phyloP scores from a whole-genome alignment of 192 early-diverging fungal species.

The Entomortierella lignicola region DNA sequence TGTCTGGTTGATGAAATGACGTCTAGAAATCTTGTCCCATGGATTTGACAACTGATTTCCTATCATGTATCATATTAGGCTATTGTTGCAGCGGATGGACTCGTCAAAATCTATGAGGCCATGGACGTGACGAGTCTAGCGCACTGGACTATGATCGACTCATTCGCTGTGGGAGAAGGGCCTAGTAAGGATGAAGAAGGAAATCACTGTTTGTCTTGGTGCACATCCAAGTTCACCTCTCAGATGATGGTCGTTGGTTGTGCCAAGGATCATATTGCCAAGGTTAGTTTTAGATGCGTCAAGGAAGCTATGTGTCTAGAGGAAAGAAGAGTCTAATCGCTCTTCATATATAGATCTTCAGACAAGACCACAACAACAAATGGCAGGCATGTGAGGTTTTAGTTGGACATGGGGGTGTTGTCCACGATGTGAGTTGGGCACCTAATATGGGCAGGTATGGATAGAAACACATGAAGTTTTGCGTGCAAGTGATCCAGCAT shows the following conservation, averaged over 20 bases:
- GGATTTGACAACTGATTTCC: neutral
- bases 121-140: constrained; percentile 79
- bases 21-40: neutral
- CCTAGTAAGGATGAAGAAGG: constrained; percentile 78
- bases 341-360: constrained; percentile 60
- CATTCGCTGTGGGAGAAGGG: constrained; percentile 67
- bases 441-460: constrained; percentile 73
- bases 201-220: constrained; percentile 89
- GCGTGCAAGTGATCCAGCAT: neutral
- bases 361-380: constrained; percentile 64
- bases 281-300: constrained; percentile 27
- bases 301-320: neutral
- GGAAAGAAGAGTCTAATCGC: neutral
- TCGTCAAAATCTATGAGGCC: constrained; percentile 89
- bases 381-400: constrained; percentile 74
- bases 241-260: constrained; percentile 89
- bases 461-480: neutral
- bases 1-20: neutral
- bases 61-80: constrained; percentile 62
- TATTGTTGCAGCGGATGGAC: constrained; percentile 82
- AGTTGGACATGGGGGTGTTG: constrained; percentile 68
- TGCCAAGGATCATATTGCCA: constrained; percentile 82
- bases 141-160: constrained; percentile 81
- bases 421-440: constrained; percentile 79
- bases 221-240: constrained; percentile 79